Evolutionary conservation across 2,329 filamentous ascomycete species (phyloP).

Genomic region (Diaporthe capsici): DNA sequence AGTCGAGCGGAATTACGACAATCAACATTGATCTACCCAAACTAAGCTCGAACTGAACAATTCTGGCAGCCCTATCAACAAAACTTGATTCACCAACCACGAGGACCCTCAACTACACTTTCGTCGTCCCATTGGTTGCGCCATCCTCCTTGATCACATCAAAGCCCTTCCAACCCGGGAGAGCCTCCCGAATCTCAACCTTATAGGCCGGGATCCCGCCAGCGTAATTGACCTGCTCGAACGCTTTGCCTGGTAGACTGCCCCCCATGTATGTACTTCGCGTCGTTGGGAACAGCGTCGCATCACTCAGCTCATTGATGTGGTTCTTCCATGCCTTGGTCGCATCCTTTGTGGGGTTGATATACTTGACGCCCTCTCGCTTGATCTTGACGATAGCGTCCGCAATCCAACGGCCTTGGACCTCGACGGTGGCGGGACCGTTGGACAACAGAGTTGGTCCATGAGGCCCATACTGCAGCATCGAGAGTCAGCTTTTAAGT

Average conservation of each 20-base stretch:
- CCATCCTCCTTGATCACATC: slow-evolving; percentile 36
- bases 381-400: slow-evolving; percentile 65
- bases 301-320: slow-evolving; percentile 62
- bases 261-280: slow-evolving; percentile 65
- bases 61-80: not conserved
- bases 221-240: slow-evolving; percentile 65
- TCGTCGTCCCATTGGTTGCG: not conserved
- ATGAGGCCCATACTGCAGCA: slow-evolving; percentile 66
- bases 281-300: slow-evolving; percentile 63
- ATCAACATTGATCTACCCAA: not conserved
- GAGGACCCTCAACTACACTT: not conserved
- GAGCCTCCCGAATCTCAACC: slow-evolving; percentile 50
- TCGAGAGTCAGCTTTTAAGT: not conserved
- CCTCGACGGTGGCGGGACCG: slow-evolving; percentile 66
- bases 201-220: slow-evolving; percentile 57
- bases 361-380: slow-evolving; percentile 60
- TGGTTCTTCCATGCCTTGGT: slow-evolving; percentile 63
- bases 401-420: slow-evolving; percentile 70
- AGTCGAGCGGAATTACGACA: too few species aligned
- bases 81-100: not conserved
- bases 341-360: slow-evolving; percentile 63
- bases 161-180: slow-evolving; percentile 55
- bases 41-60: not conserved
- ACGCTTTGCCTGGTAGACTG: slow-evolving; percentile 66
- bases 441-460: slow-evolving; percentile 69